Base-by-base conservation (phyloP, 176 grass and related monocot genomes). In the Lolium rigidum region DNA sequence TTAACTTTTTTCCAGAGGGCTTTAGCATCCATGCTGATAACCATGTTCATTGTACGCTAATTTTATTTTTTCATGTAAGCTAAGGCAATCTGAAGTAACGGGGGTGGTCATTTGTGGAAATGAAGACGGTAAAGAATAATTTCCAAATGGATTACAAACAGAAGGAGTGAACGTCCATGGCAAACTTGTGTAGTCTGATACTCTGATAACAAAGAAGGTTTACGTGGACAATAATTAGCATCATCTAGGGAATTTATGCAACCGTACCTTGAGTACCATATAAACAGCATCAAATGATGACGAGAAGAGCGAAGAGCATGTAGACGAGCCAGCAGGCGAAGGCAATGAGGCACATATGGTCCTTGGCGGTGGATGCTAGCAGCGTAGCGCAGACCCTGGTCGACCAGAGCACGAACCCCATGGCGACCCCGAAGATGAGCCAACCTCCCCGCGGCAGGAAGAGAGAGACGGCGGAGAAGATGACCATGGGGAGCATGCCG, bases 401-500 rank as follows among this genome's bases (percentile, higher is more conserved):
- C 0, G 95, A 98, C 95, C 95, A 98, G 7, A 98, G 49, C 73
- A 93, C 95, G 76, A 98, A 98, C 15, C 83, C 71, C 87, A 89
- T 89, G 64, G 84, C 93, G 14, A 93, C 72, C 49, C 71, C 85
- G 70, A 95, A 95, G 49, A 98, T 98, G 77, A 92, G 67, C 2
- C 90, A 65, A 2, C 93, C 89, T 16, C 93, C 95, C 28, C 80
- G 86, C 20, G 93, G 93, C 76, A 98, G 83, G 82, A 98, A 93
- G 21, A 98, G 86, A 7, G 95, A 93, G 2, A 92, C 38, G 8
- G 95, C 91, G 0, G 95, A 98, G 89, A 98, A 95, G 55, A 98
- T 92, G 80, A 87, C 93, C 93, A 98, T 98, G 49, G 95, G 93
- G 38, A 98, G 80, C 93, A 98, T 95, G 71, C 91, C 95, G 84